A percentile compares a stretch with the other conserved stretches of the same genome.
Conservation (phyloP, 73 alveolate species). For the Paramecium tetraurelia region DNA sequence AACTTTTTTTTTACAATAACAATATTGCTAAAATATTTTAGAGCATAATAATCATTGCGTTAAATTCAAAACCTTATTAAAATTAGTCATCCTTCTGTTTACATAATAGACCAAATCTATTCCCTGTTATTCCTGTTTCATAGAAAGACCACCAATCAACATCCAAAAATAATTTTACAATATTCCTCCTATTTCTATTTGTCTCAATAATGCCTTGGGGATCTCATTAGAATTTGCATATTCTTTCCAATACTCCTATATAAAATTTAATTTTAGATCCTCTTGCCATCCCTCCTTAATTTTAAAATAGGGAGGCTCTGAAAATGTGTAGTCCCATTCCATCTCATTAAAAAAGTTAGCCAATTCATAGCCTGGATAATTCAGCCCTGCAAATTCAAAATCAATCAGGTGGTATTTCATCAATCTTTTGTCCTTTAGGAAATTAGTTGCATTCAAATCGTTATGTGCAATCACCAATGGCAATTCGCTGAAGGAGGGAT, state of each 20-base stretch:
- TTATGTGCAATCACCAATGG: constrained; percentile 26
- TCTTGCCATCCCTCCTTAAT: neutral
- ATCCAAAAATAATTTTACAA: constrained; percentile 36
- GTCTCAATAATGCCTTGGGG: neutral
- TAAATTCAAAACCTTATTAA: neutral
- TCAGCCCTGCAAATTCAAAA: constrained; percentile 43
- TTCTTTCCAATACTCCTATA: neutral
- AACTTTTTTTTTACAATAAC: neutral
- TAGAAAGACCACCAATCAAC: neutral
- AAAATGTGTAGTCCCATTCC: constrained; percentile 46
- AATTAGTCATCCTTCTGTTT: neutral
- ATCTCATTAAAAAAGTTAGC: constrained; percentile 36
- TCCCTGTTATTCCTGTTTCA: neutral
- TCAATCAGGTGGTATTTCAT: constrained; percentile 10
- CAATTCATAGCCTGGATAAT: constrained; percentile 44
- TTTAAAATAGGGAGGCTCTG: constrained; percentile 10
- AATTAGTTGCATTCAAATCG: neutral
- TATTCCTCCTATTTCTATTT: constrained; percentile 24
- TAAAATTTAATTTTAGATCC: neutral
- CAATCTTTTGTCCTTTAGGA: neutral
- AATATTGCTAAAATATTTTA: neutral
- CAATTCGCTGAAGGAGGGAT: neutral
- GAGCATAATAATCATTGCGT: neutral
- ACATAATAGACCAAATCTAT: constrained; percentile 1
- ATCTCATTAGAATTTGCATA: neutral